Base-by-base conservation (phyloP, 257 asterid genomes). In the Buddleja alternifolia region DNA sequence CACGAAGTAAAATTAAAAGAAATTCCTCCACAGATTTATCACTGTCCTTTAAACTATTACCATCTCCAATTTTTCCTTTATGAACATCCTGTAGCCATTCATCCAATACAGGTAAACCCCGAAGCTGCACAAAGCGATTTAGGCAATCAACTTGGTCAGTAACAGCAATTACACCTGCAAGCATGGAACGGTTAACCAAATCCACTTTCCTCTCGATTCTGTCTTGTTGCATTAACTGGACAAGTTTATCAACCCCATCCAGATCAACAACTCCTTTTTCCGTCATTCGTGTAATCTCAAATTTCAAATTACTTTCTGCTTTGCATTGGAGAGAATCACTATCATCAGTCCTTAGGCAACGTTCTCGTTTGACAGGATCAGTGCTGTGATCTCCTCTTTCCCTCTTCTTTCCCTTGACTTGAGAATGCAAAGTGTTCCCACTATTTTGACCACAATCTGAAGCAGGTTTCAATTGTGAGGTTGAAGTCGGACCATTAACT, bases 41-140 rank as follows among this genome's bases (percentile, higher is more conserved):
- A 72, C 81, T 71, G 25, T 84, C 87, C 80, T 83, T 83, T 39
- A 72, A 60, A 67, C 60, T 74, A 80, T 65, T 69, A 53, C 80
- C 72, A 65, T 75, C 83, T 7, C 84, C 84, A 73, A 85, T 46
- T 77, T 85, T 86, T 71, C 87, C 92, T 74, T 84, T 90, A 52
- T 93, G 93, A 23, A 85, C 80, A 65, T 93, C 97, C 85, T 93
- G 96, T 21, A 93, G 95, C 99, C 99, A 93, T 53, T 89, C 93
- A 55, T 93, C 97, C 60, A 93, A 78, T 34, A 93, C 82, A 67
- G 84, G 77, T 20, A 93, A 78, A 41, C 99, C 99, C 61, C 74
- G 83, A 54, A 83, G 85, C 75, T 88, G 90, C 66, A 93, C 85
- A 79, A 93, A 93, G 65, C 81, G 82, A 69, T 75, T 77, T 15